Base-by-base conservation (phyloP, 176 grass and related monocot genomes). In the Oryza officinalis region DNA sequence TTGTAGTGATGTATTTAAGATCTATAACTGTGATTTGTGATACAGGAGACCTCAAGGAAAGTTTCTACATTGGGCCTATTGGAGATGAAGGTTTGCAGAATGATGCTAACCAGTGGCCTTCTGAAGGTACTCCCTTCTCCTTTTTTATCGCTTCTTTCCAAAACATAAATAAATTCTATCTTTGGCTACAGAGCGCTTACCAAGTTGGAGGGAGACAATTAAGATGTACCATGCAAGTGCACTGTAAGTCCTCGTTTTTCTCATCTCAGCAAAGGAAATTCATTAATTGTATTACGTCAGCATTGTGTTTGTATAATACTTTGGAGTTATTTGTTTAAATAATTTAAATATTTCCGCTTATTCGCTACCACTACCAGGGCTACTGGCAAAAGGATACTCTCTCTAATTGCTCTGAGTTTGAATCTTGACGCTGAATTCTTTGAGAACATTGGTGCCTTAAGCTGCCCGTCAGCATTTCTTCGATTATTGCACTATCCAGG, bases 31-130 rank as follows among this genome's bases (percentile, higher is more conserved):
- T 25, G 15, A 66, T 10, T 7, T 67, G 25, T 59, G 20, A 44
- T 71, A 6, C 6, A 22, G 92, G 92, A 45, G 92, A 97, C 66
- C 84, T 89, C 72, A 97, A 97, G 68, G 90, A 97, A 87, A 97
- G 86, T 89, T 89, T 97, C 81, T 86, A 92, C 43, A 90, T 94
- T 47, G 88, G 94, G 28, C 65, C 69, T 10, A 79, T 63, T 4
- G 65, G 40, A 65, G 85, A 85, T 10, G 20, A 43, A 27, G 79
- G 72, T 88, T 20, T 14, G 26, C 71, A 67, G 45, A 90, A 75
- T 22, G 80, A 81, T 83, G 13, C 68, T 35, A 94, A 91, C 87
- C 81, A 93, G 65, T 97, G 90, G 95, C 95, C 90, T 60, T 74
- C 49, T 13, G 49, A 54, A 54, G 49, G 49, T 54, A 54, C 5